Conservation (phyloP, 108 stramenopile species). For the Nitzschia putrida region DNA sequence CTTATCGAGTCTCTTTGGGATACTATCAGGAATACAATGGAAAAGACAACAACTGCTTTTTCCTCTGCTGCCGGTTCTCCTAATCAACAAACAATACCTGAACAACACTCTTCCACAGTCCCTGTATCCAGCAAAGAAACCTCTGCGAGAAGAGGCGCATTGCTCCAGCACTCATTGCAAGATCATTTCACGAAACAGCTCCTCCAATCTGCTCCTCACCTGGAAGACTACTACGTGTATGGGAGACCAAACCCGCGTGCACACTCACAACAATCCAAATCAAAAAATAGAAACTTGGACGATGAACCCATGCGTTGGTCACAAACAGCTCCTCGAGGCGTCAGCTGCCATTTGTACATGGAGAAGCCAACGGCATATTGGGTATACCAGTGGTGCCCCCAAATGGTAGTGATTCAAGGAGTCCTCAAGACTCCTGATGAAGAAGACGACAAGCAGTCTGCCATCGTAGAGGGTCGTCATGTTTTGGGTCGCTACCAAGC, state of each 20-base stretch:
- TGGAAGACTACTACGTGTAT: conserved; percentile 17
- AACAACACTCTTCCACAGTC: not conserved
- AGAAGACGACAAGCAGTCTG: not conserved
- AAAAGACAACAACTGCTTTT: conserved; percentile 11
- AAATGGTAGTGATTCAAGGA: conserved; percentile 24
- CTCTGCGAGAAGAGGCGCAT: conserved; percentile 17
- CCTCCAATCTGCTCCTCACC: conserved; percentile 15
- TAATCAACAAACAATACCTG: not conserved
- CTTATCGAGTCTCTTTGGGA: conserved; percentile 33
- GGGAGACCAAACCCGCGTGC: not conserved
- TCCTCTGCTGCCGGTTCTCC: not conserved
- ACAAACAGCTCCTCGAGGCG: not conserved
- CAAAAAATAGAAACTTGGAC: not conserved
- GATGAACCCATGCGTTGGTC: conserved; percentile 17
- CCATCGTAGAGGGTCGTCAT: not conserved
- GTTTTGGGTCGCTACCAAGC: not conserved
- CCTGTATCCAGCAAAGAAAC: not conserved
- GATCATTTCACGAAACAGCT: conserved; percentile 29
- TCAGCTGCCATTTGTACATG: conserved; percentile 27
- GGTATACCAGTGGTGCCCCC: conserved; percentile 46
- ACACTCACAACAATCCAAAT: not conserved
- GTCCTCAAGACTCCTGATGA: not conserved
- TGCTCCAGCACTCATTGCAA: conserved; percentile 25
- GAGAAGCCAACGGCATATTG: conserved; percentile 29
- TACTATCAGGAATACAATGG: conserved; percentile 27